Evolutionary conservation across 805 yeast species (phyloP).

Genomic region (Pichia rugopelliculosa): DNA sequence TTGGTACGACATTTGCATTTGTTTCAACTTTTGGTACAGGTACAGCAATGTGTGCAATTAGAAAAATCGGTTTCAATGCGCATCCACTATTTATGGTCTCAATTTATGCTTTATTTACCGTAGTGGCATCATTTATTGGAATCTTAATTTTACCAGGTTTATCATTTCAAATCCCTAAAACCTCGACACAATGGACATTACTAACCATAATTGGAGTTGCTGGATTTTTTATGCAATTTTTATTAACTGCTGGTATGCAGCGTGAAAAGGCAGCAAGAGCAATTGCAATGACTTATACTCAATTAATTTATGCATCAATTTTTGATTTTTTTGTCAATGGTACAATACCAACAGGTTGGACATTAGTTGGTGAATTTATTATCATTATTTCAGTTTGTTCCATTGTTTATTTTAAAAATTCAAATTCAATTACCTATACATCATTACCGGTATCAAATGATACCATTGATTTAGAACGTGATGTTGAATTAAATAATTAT

Average conservation of each 20-base stretch:
- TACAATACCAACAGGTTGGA: constrained; percentile 63
- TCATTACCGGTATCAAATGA: neutral
- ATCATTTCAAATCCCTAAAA: constrained; percentile 53
- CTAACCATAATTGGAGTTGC: constrained; percentile 57
- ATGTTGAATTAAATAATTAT: neutral
- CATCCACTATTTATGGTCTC: constrained; percentile 78
- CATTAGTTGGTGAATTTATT: constrained; percentile 60
- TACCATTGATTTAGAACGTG: constrained; percentile 3
- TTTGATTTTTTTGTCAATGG: constrained; percentile 71
- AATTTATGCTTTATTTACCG: constrained; percentile 59
- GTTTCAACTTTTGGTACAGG: constrained; percentile 66
- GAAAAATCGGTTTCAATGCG: constrained; percentile 69
- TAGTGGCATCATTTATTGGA: constrained; percentile 45
- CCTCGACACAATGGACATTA: constrained; percentile 57
- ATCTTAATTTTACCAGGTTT: constrained; percentile 51
- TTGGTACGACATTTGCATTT: constrained; percentile 58
- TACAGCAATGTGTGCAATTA: constrained; percentile 57
- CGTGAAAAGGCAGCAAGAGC: constrained; percentile 74
- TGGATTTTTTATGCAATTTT: constrained; percentile 78
- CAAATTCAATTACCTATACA: neutral
- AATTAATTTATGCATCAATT: constrained; percentile 67
- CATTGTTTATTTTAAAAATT: constrained; percentile 45
- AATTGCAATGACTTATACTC: constrained; percentile 66
- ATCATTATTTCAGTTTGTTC: constrained; percentile 59
- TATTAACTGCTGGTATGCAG: constrained; percentile 76